These are phyloP conservation scores for Penicillium chermesinum DNA, from an alignment of 495 filamentous ascomycete genomes.

Conservation along the genomic window DNA sequence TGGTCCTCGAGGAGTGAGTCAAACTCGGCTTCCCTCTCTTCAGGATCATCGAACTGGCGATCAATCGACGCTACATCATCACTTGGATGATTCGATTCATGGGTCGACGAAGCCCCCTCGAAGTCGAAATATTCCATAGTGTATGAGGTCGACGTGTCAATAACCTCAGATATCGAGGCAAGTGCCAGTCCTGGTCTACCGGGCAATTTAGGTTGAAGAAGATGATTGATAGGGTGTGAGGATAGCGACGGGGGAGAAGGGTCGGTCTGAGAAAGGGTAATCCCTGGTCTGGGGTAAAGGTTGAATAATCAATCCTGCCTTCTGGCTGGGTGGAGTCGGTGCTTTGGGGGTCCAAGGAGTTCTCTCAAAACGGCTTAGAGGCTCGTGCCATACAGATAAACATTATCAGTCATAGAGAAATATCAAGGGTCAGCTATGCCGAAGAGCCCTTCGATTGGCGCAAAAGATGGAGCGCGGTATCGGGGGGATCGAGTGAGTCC, in stretches of 20 bases:
- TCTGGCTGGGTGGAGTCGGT: conserved; percentile 13
- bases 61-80: conserved; percentile 41
- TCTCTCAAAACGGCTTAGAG: not conserved
- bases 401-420: conserved; percentile 9
- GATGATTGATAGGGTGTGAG: too few relatives aligned
- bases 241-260: conserved; percentile 14
- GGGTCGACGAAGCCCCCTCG: conserved; percentile 42
- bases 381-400: conserved; percentile 15
- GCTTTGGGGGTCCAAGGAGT: conserved; percentile 3
- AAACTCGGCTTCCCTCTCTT: conserved; percentile 31
- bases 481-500: conserved; percentile 7
- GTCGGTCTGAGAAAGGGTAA: conserved; percentile 18
- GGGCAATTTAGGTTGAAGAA: too few relatives aligned
- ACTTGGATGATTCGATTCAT: conserved; percentile 31
- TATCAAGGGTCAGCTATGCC: conserved; percentile 4
- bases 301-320: conserved; percentile 19
- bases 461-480: conserved; percentile 1
- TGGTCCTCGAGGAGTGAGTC: conserved; percentile 36
- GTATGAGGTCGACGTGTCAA: not conserved
- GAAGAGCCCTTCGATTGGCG: not conserved
- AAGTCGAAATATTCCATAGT: conserved; percentile 53
- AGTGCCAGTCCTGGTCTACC: not conserved
- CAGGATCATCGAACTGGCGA: conserved; percentile 33
- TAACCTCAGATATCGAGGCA: not conserved
- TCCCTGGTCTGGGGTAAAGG: conserved; percentile 36